These are phyloP conservation scores for Solanum arcanum DNA, from an alignment of 257 asterid genomes.

Conservation along the genomic window DNA sequence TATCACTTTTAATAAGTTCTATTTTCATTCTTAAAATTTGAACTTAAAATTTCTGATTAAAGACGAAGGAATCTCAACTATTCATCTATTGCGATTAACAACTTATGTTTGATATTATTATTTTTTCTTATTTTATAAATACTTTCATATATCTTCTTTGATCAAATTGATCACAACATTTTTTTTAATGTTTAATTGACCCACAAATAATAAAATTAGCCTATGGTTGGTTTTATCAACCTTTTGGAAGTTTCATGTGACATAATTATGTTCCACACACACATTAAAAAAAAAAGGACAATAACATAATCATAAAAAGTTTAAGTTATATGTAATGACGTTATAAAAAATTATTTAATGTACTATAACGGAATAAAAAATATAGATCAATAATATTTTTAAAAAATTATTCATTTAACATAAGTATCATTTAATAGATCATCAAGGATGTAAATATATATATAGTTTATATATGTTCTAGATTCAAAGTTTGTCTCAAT, in stretches of 20 bases:
- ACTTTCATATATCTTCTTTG: neutral
- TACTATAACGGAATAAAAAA: too few relatives aligned
- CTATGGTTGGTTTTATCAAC: neutral
- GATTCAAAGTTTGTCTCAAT: neutral
- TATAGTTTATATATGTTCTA: neutral
- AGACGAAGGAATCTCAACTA: accelerated
- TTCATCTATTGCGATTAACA: neutral
- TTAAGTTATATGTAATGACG: neutral
- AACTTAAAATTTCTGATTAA: neutral
- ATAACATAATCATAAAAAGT: neutral
- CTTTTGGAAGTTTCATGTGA: neutral
- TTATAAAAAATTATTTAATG: neutral
- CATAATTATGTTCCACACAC: neutral
- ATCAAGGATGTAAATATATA: too few relatives aligned
- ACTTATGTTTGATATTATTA: neutral
- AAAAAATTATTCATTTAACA: too few relatives aligned
- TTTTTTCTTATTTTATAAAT: neutral
- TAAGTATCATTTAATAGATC: neutral
- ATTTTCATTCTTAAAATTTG: accelerated
- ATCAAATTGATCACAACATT: neutral
- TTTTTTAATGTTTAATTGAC: neutral
- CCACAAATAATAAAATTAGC: neutral
- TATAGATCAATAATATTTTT: too few relatives aligned
- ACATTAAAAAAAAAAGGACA: neutral
- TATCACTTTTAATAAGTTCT: accelerated